Evolutionary conservation across 148 eudicot genomes (phyloP), one percentile per base, ranked within the genome.

Genomic region (Vaccinium macrocarpon): DNA sequence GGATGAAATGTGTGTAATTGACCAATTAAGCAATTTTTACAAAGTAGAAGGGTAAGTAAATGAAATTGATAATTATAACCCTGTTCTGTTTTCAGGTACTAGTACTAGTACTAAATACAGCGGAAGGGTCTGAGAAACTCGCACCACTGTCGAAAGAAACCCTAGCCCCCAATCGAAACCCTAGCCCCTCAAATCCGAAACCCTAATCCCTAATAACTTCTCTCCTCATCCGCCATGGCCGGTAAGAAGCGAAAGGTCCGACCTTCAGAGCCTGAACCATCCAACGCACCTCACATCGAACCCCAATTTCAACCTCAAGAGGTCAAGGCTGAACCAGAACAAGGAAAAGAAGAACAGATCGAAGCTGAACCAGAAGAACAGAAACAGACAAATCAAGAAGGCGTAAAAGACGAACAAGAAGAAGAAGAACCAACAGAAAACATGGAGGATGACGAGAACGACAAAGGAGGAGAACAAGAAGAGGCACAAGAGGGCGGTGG

Each of bases 381-480:
- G 15, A 16, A 49, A n/a, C 79, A 21, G 78, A 48, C n/a, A 29
- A 46, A 42, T 11, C 53, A 75, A 75, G 64, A 50, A 32, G 10
- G 29, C 5, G 35, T 42, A 42, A 42, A 50, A 25, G 56, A 49
- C 35, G 29, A 51, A 3, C 68, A 61, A 15, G 59, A 23, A 16
- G 42, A 27, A 6, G 23, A 51, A 55, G 71, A 23, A 5, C 84
- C 48, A 13, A 46, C 59, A 18, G 15, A 82, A 16, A 52, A 73
- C 46, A 78, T 81, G 52, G 84, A 83, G 38, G 90, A 88, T 66
- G 88, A 84, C 62, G 84, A 72, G 14, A 72, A 52, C 8, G 73
- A 84, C 46, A 61, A 84, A 5, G 84, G 91, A 85, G 5, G 91
- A 85, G 9, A 90, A 86, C 13, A 73, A 53, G 90, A 78, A 8